Evolutionary conservation across 2,329 filamentous ascomycete species (phyloP), one percentile per base, ranked within the genome.

Genomic region (Botrytis elliptica): DNA sequence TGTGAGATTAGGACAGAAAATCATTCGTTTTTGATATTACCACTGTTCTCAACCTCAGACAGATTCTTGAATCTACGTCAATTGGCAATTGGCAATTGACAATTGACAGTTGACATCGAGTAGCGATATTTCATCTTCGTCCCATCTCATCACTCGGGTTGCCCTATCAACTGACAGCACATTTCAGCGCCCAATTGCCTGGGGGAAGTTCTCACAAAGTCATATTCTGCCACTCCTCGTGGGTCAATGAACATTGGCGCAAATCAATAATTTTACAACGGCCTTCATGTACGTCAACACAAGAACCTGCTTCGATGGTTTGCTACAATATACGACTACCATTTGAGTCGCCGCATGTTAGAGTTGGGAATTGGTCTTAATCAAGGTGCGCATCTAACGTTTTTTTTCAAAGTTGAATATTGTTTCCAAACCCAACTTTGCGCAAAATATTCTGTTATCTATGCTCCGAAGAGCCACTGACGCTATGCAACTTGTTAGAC

Each of bases 341-440:
- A 42, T 57, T 64, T 65, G 46, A 73, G 72, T 57, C 72, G 66
- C 67, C 67, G 72, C 71, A 72, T 72, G 71, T 72, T 62, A 65
- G 70, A 42, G 66, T 65, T 64, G 59, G 67, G 67, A 73, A 70
- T 40, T 71, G 72, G 72, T 73, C 72, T 70, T 73, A 49, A 73
- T 71, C 44, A 73, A 73, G 72, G 72, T 73, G 62, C 60, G 67
- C 67, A 70, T 29, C 20, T 62, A 49, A 64, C 9, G 44, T 65
- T 65, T 67, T 71, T 71, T 60, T 40, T 29, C 46, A 4, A 25
- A 20, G 9, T 12, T 14, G 66, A 36, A 6, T 46, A n/a, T 59
- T 38, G 6, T 16, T 57, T 38, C 25, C n/a, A 25, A 33, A 29
- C 29, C 33, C n/a, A 62, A 22, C 63, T 40, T 66, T 16, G 72